phyloP scores from a whole-genome alignment of 495 filamentous ascomycete genomes.

The Filosporella fistucella region DNA sequence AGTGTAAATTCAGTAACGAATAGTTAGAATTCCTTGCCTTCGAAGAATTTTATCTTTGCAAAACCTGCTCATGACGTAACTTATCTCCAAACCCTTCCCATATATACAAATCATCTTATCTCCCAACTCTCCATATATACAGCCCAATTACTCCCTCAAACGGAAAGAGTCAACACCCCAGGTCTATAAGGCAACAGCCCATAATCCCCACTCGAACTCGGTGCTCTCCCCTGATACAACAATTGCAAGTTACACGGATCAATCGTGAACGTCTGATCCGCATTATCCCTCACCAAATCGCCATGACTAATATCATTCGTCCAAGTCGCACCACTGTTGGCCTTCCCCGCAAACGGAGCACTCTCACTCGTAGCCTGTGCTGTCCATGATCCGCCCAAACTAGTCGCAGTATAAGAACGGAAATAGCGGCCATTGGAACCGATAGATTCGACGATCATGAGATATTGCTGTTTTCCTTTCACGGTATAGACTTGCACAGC shows the following conservation, averaged over 20 bases:
- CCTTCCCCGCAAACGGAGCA: slow-evolving; percentile 55
- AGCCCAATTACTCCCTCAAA: too few species aligned
- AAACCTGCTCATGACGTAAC: too few species aligned
- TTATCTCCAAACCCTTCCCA: too few species aligned
- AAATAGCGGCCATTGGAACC: slow-evolving; percentile 55
- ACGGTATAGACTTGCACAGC: slow-evolving; percentile 61
- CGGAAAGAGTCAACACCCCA: slow-evolving; percentile 50
- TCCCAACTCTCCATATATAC: too few species aligned
- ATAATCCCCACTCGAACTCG: slow-evolving; percentile 32
- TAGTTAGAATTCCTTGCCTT: too few species aligned
- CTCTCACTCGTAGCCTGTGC: slow-evolving; percentile 45
- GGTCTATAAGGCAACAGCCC: slow-evolving; percentile 43
- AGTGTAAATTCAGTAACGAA: background rate
- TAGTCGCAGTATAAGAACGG: slow-evolving; percentile 56
- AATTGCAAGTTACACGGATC: slow-evolving; percentile 55
- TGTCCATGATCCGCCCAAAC: slow-evolving; percentile 49
- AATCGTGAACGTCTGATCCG: slow-evolving; percentile 52
- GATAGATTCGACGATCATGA: slow-evolving; percentile 63
- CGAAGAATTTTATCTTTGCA: too few species aligned
- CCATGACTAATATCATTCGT: slow-evolving; percentile 62
- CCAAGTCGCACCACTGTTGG: slow-evolving; percentile 58
- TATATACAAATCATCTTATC: too few species aligned
- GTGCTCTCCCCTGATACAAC: slow-evolving; percentile 49
- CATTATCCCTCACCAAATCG: slow-evolving; percentile 46
- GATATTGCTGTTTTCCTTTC: slow-evolving; percentile 41